A percentile compares a stretch with the other conserved stretches of the same genome.
Conservation (phyloP, 768 basidiomycete species). For the Pleurotus eryngii region DNA sequence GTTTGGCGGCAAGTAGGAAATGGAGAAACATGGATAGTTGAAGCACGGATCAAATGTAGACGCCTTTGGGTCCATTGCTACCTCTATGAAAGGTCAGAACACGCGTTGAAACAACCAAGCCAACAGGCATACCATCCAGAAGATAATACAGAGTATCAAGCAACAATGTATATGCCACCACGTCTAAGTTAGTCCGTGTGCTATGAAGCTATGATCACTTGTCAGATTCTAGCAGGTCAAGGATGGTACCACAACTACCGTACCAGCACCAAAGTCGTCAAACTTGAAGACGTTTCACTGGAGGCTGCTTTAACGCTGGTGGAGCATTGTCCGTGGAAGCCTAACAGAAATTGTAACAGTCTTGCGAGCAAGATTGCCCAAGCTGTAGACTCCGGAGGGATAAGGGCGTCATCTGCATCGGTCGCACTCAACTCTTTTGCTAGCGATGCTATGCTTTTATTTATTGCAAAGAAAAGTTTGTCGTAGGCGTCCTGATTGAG, state of each 20-base stretch:
- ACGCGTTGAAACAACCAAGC: no score
- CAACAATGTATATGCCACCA: conserved; percentile 59
- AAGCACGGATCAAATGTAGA: conserved; percentile 59
- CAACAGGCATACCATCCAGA: conserved; percentile 56
- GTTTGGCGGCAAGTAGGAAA: conserved; percentile 50
- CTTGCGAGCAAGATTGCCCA: conserved; percentile 56
- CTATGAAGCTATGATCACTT: conserved; percentile 44
- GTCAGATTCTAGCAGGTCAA: neutral
- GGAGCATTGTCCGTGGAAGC: conserved; percentile 61
- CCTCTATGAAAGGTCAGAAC: conserved; percentile 38
- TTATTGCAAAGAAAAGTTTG: conserved; percentile 47
- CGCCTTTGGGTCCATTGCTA: conserved; percentile 55
- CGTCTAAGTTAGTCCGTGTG: conserved; percentile 48
- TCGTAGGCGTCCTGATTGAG: conserved; percentile 58
- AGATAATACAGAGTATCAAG: conserved; percentile 74
- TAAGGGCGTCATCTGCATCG: neutral
- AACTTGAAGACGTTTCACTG: conserved; percentile 32
- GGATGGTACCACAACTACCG: conserved; percentile 22
- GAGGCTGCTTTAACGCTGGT: conserved; percentile 43
- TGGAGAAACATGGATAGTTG: conserved; percentile 52
- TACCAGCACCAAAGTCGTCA: conserved; percentile 55
- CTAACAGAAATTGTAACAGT: conserved; percentile 69
- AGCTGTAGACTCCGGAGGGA: neutral
- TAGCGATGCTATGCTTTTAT: neutral
- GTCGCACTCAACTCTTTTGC: neutral